Evolutionary conservation across 108 stramenopile species (phyloP).

Genomic region (Cylindrotheca closterium): DNA sequence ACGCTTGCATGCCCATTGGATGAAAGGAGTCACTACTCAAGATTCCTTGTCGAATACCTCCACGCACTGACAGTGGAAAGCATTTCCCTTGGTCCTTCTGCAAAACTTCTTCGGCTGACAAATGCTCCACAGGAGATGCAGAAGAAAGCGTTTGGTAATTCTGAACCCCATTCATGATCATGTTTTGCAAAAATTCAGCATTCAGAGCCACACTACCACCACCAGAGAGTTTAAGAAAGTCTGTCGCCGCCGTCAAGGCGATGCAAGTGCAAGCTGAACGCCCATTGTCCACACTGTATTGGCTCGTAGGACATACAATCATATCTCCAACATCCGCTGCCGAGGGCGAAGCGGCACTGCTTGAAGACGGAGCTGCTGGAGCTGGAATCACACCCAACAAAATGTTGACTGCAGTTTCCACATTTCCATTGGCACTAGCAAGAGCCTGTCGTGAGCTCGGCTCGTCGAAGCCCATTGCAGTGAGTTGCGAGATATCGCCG

Average conservation of each 20-base stretch:
- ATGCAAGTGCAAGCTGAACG: slow-evolving; percentile 81
- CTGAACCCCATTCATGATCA: slow-evolving; percentile 49
- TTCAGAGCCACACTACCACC: slow-evolving; percentile 21
- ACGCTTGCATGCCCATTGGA: slow-evolving; percentile 53
- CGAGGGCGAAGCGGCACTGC: background rate
- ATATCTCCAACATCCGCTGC: background rate
- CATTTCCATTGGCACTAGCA: slow-evolving; percentile 36
- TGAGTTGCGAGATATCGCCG: slow-evolving; percentile 24
- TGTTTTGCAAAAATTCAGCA: slow-evolving; percentile 38
- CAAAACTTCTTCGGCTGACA: slow-evolving; percentile 77
- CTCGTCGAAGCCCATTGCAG: slow-evolving; percentile 65
- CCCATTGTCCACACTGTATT: slow-evolving; percentile 60
- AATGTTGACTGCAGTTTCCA: slow-evolving; percentile 58
- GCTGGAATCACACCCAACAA: slow-evolving; percentile 24
- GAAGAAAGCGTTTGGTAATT: slow-evolving; percentile 25
- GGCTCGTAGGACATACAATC: slow-evolving; percentile 46
- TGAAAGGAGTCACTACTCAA: slow-evolving; percentile 41
- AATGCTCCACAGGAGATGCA: slow-evolving; percentile 49
- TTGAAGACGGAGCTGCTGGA: background rate
- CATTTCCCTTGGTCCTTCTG: slow-evolving; percentile 1
- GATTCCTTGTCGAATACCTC: slow-evolving; percentile 70
- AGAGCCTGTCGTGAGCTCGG: slow-evolving; percentile 39
- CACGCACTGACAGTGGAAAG: slow-evolving; percentile 29
- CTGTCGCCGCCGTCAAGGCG: slow-evolving; percentile 59
- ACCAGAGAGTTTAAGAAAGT: slow-evolving; percentile 30